Base-by-base conservation (phyloP, 345 rosid species). In the Bruguiera gymnorhiza region DNA sequence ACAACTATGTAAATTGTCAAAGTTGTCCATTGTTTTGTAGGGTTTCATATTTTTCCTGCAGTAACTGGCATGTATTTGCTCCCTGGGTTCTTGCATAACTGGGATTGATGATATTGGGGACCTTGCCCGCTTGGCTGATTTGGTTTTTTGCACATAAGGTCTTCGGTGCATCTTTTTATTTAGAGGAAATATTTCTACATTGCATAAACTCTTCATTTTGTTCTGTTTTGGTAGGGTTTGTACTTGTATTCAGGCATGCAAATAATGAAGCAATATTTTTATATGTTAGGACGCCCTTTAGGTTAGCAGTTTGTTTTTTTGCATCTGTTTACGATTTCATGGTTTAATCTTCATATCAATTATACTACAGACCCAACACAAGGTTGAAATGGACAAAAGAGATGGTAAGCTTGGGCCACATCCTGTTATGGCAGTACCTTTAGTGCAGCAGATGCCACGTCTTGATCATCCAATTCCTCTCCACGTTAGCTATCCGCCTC, bases 331-430 rank as follows among this genome's bases (percentile, higher is more conserved):
- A 32, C 5, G 9, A 21, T 46, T 26, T 21, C 56, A 16, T 46
- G 27, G 11, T 23, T n/a, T 19, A 6, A 51, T 19, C 2, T 19
- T 8, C 34, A 8, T 77, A 75, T 83, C 2, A 27, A 27, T 27
- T 27, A 27, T 27, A 27, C 29, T 27, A 2, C 29, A 91, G 92
- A 81, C 91, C 15, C 97, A 88, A 67, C 92, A 86, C 79, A 91
- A 87, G 82, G 50, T 88, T 66, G 97, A 91, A 77, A 81, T 91
- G 90, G 97, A 87, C 77, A 86, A 86, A 77, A 79, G 95, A 77
- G 92, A 87, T 32, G 87, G 88, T 2, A 78, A 80, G 64, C 76
- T 80, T 58, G 87, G 86, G 72, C 80, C 80, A 60, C 87, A 65
- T 27, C 80, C 85, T 63, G 74, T 63, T 20, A 88, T 85, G 96